Base-by-base conservation (phyloP, 768 basidiomycete genomes). In the Lactifluus hygrophoroides region DNA sequence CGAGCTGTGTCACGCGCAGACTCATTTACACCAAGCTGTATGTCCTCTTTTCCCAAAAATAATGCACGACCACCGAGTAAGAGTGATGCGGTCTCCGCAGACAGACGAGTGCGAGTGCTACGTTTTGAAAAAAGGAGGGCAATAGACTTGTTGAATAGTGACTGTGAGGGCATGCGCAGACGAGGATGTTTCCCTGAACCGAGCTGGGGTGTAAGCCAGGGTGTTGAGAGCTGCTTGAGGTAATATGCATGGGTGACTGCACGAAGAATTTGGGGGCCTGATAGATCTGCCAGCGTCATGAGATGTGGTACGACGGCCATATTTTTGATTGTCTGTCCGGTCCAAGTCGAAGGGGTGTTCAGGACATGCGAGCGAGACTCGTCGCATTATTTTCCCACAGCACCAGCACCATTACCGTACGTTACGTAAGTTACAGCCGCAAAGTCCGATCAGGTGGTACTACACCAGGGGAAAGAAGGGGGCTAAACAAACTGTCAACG, bases 11-110 rank as follows among this genome's bases (percentile, higher is more conserved):
- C 96, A 40, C 88, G 76, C 3, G 83, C 69, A 28, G 77, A 82
- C 78, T 99, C 96, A 71, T 96, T 99, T 43, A 97, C 94, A 47
- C 95, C 95, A 21, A 99, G 77, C 66, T 99, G 96, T 54, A 97
- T 94, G 68, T 98, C 96, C 2, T 88, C 86, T 47, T 73, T 74
- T 2, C 94, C 94, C 8, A 98, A 76, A 71, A 98, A 99, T 65
- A 98, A 78, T 0, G 95, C 85, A 8, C 85, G 83, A 5, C 94
- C 96, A 19, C 95, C 95, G 0, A 99, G 80, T 13, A 92, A 71
- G 1, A 76, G 68, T 0, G 88, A 73, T 25, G 90, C 82, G 0
- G 92, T 94, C 74, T 99, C 95, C 8, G 88, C 86, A 2, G 92
- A 80, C 7, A 98, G 71, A 13, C 96, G 82, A 0, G 96, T 99